phyloP scores from a whole-genome alignment of 2,329 filamentous ascomycete species.

The Aciculosporium take region DNA sequence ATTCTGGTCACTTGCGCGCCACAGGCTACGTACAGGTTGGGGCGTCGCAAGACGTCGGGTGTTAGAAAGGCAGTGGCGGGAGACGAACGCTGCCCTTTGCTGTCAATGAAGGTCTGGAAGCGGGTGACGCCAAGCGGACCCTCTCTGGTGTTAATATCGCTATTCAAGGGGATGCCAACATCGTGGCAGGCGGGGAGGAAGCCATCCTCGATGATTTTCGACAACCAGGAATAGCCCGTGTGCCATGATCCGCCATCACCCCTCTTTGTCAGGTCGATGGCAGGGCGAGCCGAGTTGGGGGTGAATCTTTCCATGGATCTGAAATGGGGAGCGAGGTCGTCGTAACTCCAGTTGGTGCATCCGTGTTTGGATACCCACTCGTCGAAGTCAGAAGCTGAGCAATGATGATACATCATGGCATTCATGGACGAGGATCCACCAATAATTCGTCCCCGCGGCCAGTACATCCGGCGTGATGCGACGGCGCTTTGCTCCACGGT shows the following conservation, averaged over 20 bases:
- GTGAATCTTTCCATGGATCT: conserved; percentile 11
- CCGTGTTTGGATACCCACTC: conserved; percentile 9
- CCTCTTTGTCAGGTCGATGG: conserved; percentile 7
- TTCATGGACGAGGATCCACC: conserved; percentile 13
- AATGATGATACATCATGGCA: conserved; percentile 13
- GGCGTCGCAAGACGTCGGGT: conserved; percentile 7
- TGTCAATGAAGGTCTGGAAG: conserved; percentile 10
- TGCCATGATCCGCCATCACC: conserved; percentile 8
- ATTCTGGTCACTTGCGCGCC: conserved; percentile 9
- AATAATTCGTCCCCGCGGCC: conserved; percentile 12
- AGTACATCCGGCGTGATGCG: conserved; percentile 11
- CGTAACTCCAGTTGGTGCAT: conserved; percentile 10
- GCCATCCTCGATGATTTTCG: conserved; percentile 7
- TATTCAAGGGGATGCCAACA: conserved; percentile 5
- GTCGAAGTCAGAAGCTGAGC: conserved; percentile 11
- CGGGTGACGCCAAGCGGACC: conserved; percentile 9
- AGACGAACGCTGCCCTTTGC: conserved; percentile 9
- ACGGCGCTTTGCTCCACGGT: conserved; percentile 11
- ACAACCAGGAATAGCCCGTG: conserved; percentile 9
- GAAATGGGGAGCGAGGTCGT: conserved; percentile 10
- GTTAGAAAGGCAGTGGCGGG: conserved; percentile 10
- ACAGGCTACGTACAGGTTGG: conserved; percentile 10
- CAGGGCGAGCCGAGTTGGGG: conserved; percentile 8
- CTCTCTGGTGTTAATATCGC: conserved; percentile 9
- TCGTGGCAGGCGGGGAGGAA: conserved; percentile 9